phyloP scores from a whole-genome alignment of 306 rosid species.

The Prunus persica region DNA sequence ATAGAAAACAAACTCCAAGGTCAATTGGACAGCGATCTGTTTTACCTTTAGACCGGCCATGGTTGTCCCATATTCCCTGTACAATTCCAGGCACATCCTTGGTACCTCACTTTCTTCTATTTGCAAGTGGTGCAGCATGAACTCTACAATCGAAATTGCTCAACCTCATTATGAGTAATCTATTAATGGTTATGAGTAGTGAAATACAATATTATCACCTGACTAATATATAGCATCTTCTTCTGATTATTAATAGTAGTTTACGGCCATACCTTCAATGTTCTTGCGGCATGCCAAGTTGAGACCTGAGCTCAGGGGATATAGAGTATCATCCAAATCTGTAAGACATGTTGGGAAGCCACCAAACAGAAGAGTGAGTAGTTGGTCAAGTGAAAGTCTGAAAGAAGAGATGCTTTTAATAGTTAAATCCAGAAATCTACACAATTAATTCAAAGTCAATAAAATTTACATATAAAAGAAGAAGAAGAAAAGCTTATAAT shows the following conservation, averaged over 20 bases:
- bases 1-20: neutral
- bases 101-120: conserved; percentile 73
- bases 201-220: neutral
- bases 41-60: conserved; percentile 87
- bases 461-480: too few relatives aligned
- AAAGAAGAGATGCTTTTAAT: neutral
- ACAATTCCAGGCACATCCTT: conserved; percentile 67
- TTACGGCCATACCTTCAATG: conserved; percentile 53
- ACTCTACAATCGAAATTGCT: conserved; percentile 38
- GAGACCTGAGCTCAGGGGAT: conserved; percentile 76
- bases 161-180: neutral
- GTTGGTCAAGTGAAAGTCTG: too few relatives aligned
- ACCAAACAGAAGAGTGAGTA: too few relatives aligned
- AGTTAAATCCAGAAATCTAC: neutral
- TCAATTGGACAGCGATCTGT: neutral
- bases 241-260: too few relatives aligned
- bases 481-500: too few relatives aligned
- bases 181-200: neutral
- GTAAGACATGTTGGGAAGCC: neutral
- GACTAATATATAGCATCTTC: too few relatives aligned
- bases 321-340: conserved; percentile 93
- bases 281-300: conserved; percentile 71
- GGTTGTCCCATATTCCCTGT: conserved; percentile 72
- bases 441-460: neutral
- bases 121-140: conserved; percentile 58